A percentile compares a stretch with the other conserved stretches of the same genome.
Evolutionary conservation across 306 rosid species (phyloP).

Genomic region (Ziziphus jujuba): DNA sequence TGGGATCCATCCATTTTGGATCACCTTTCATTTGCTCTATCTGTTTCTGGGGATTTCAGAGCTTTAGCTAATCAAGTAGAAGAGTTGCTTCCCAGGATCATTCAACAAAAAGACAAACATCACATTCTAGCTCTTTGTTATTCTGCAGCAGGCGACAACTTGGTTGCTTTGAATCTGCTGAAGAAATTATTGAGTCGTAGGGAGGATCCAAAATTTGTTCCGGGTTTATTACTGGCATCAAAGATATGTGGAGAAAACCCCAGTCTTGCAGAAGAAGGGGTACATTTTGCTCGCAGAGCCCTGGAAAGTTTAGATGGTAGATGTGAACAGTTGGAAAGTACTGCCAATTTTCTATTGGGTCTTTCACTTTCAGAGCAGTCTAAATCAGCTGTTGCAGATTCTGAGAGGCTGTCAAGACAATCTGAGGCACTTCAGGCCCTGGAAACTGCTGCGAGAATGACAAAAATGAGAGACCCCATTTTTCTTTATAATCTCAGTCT

Average conservation of each 20-base stretch:
- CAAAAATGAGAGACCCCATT: slow-evolving; percentile 56
- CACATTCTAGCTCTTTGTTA: slow-evolving; percentile 74
- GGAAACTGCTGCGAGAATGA: slow-evolving; percentile 61
- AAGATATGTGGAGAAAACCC: slow-evolving; percentile 72
- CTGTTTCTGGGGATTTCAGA: slow-evolving; percentile 75
- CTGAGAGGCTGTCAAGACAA: slow-evolving; percentile 61
- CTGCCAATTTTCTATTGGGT: slow-evolving; percentile 70
- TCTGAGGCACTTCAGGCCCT: slow-evolving; percentile 65
- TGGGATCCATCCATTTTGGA: slow-evolving; percentile 97
- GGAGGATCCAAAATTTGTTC: slow-evolving; percentile 67
- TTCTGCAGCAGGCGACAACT: slow-evolving; percentile 68
- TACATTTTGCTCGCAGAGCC: slow-evolving; percentile 50
- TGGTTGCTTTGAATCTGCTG: slow-evolving; percentile 69
- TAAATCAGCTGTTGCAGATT: slow-evolving; percentile 54
- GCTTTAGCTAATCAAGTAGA: slow-evolving; percentile 73
- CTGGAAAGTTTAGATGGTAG: slow-evolving; percentile 49
- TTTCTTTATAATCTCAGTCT: slow-evolving; percentile 64
- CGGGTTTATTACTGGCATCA: slow-evolving; percentile 74
- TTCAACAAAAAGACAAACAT: slow-evolving; percentile 55
- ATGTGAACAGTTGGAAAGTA: slow-evolving; percentile 65
- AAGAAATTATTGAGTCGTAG: slow-evolving; percentile 53
- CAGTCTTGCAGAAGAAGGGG: slow-evolving; percentile 60
- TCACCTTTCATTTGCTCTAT: slow-evolving; percentile 85
- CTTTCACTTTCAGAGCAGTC: slow-evolving; percentile 69
- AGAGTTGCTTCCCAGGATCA: slow-evolving; percentile 68